Conservation (phyloP, 306 rosid genomes). For the Prunus davidiana region DNA sequence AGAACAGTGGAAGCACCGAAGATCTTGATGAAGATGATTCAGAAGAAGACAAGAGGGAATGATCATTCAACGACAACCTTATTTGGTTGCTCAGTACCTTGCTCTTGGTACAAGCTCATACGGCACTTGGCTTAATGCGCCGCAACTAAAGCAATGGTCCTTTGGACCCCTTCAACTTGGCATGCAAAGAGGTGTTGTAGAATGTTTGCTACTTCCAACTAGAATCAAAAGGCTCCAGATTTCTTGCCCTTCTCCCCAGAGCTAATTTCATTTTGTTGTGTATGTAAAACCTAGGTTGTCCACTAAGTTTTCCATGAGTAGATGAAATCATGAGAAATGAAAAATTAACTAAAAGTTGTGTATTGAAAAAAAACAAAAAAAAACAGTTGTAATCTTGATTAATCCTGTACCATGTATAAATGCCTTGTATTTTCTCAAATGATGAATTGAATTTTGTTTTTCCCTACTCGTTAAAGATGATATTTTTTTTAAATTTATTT, state of each 20-base stretch:
- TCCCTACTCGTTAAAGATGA: too few relatives aligned
- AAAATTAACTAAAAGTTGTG: background rate
- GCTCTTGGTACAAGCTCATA: background rate
- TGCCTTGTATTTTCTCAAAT: background rate
- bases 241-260: slow-evolving; percentile 19
- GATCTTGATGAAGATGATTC: slow-evolving; percentile 42
- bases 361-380: background rate
- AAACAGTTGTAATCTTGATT: background rate
- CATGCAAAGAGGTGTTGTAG: slow-evolving; percentile 36
- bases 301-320: background rate
- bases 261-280: slow-evolving; percentile 22
- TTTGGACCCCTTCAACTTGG: slow-evolving; percentile 24
- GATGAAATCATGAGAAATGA: background rate
- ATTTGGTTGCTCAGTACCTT: background rate
- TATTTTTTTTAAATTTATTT: too few relatives aligned
- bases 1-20: slow-evolving; percentile 32
- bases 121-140: background rate
- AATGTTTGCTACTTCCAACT: slow-evolving; percentile 32
- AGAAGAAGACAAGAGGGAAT: slow-evolving; percentile 89
- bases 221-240: slow-evolving; percentile 29
- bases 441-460: background rate
- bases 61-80: slow-evolving; percentile 2
- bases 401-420: background rate
- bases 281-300: slow-evolving; percentile 33
- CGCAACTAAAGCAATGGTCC: slow-evolving; percentile 4